Evolutionary conservation across 352 stramenopile genomes (phyloP).

Genomic region (Phytophthora megakarya): DNA sequence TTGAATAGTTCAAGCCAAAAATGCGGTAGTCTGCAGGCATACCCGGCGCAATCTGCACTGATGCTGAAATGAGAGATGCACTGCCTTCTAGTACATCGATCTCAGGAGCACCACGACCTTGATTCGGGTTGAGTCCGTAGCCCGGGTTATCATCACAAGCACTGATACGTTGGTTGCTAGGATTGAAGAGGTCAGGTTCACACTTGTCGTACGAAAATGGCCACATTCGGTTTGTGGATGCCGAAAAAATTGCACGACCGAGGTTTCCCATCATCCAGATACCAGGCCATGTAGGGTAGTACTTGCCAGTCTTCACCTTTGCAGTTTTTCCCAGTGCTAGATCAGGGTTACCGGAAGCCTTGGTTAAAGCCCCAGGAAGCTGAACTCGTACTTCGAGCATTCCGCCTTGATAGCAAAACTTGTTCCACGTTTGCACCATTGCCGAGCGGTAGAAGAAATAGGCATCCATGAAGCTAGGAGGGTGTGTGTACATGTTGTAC

Average conservation of each 20-base stretch:
- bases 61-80: conserved; percentile 84
- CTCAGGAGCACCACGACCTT: conserved; percentile 89
- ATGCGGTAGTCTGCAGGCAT: conserved; percentile 62
- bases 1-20: conserved; percentile 40
- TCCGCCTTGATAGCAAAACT: conserved; percentile 94
- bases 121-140: conserved; percentile 84
- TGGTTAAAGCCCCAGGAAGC: conserved; percentile 84
- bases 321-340: conserved; percentile 26
- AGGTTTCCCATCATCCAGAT: conserved; percentile 95
- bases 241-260: conserved; percentile 90
- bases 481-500: conserved; percentile 60
- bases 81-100: conserved; percentile 94
- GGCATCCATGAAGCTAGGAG: conserved; percentile 44
- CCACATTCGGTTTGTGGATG: conserved; percentile 91
- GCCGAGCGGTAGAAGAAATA: conserved; percentile 60
- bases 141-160: conserved; percentile 90
- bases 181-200: conserved; percentile 48
- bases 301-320: conserved; percentile 63
- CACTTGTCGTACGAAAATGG: conserved; percentile 93
- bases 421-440: conserved; percentile 94
- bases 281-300: conserved; percentile 83
- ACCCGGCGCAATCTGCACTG: conserved; percentile 83
- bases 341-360: conserved; percentile 46
- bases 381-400: conserved; percentile 89
- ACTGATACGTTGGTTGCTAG: conserved; percentile 51